Percentiles rank a stretch among this genome's conserved stretches.
These are phyloP conservation scores for Fusarium secorum DNA, from an alignment of 2,329 filamentous ascomycete genomes.

Conservation along the genomic window DNA sequence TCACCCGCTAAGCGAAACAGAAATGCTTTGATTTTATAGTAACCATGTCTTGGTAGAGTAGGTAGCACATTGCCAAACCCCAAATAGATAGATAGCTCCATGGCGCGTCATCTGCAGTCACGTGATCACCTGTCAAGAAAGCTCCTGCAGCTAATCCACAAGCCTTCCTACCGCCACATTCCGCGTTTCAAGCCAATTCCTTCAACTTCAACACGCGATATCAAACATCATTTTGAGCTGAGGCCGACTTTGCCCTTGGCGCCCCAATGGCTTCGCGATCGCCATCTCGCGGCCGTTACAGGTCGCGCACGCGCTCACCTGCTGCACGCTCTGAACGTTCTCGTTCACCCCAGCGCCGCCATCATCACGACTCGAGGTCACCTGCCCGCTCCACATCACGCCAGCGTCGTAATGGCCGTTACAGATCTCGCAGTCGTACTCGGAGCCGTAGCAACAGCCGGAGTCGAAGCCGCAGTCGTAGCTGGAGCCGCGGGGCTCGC, in stretches of 20 bases:
- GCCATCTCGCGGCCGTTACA: constrained; percentile 45
- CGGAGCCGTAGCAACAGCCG: constrained; percentile 35
- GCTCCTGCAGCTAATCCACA: constrained; percentile 2
- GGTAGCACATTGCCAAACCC: background rate
- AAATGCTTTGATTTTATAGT: background rate
- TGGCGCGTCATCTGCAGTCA: constrained; percentile 9
- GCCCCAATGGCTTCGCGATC: constrained; percentile 44
- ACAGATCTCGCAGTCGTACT: constrained; percentile 43
- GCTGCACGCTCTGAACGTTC: constrained; percentile 47
- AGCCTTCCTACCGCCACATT: constrained; percentile 1
- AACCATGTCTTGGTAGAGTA: background rate
- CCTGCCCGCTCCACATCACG: constrained; percentile 46
- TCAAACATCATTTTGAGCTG: background rate
- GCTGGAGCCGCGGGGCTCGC: constrained; percentile 43
- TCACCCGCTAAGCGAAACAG: background rate
- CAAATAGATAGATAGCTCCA: background rate
- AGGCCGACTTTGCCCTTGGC: background rate
- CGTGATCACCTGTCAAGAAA: constrained; percentile 34
- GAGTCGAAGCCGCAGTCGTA: constrained; percentile 19
- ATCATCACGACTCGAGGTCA: constrained; percentile 47
- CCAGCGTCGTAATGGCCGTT: constrained; percentile 46
- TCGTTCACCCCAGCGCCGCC: constrained; percentile 44
- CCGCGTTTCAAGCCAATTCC: constrained; percentile 10
- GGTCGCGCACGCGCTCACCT: constrained; percentile 48
- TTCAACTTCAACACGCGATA: constrained; percentile 14